Evolutionary conservation across 2,329 filamentous ascomycete genomes (phyloP).

Genomic region (Botrytis aclada): DNA sequence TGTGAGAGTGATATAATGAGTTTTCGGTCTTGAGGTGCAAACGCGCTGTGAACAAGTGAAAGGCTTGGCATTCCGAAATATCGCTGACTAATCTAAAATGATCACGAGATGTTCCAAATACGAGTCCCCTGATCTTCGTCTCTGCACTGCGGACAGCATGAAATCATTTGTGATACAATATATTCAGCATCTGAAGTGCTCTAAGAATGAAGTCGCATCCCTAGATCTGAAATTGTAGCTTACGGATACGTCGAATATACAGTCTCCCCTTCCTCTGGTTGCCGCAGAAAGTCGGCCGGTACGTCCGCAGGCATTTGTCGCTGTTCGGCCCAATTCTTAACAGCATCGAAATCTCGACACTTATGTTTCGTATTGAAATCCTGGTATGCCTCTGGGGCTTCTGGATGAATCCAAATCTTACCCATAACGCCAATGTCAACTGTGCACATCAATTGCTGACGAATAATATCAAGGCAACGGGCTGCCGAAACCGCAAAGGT

Average conservation of each 20-base stretch:
- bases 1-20: not conserved
- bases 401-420: slow-evolving; percentile 49
- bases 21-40: not conserved
- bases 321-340: slow-evolving; percentile 48
- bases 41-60: not conserved
- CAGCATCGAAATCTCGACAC: slow-evolving; percentile 51
- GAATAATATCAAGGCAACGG: slow-evolving; percentile 53
- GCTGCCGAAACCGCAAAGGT: slow-evolving; percentile 32
- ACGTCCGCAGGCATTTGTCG: slow-evolving; percentile 41
- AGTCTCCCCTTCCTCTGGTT: slow-evolving; percentile 25
- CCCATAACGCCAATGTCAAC: slow-evolving; percentile 51
- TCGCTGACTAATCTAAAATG: not conserved
- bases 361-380: slow-evolving; percentile 54
- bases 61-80: not conserved
- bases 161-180: not conserved
- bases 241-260: slow-evolving; percentile 20
- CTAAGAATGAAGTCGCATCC: not conserved
- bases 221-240: not conserved
- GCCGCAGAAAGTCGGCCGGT: slow-evolving; percentile 31
- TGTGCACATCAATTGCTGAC: slow-evolving; percentile 55
- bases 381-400: slow-evolving; percentile 43
- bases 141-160: not conserved
- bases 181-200: not conserved
- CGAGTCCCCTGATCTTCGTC: not conserved
- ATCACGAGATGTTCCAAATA: not conserved